Evolutionary conservation across 2,329 filamentous ascomycete genomes (phyloP), one percentile per base, ranked within the genome.

Genomic region (Venturia oleaginea): DNA sequence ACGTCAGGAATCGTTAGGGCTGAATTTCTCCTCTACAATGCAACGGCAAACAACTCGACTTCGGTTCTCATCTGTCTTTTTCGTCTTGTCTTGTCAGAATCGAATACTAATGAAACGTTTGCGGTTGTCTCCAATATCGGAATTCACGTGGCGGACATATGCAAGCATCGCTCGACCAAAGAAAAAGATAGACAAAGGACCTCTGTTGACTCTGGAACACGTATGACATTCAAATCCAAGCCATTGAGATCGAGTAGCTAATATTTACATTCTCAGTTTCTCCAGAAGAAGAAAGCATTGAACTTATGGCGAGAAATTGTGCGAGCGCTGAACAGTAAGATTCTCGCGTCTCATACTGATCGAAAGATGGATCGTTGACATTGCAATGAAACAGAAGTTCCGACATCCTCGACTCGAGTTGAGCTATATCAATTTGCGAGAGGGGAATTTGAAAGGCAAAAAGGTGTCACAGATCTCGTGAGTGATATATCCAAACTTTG

Each of bases 371-470:
- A n/a, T 24, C 11, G 13, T 32, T 30, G 63, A 15, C 19, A n/a
- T n/a, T n/a, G n/a, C 10, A 24, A 51, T 63, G 37, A 11, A 38
- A 27, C 48, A 76, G 75, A 71, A 61, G 72, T 76, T 13, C 75
- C 74, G 2, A 68, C 71, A 5, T 72, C 73, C 4, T 67, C 71
- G 2, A 76, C 75, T 5, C 70, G 74, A 37, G 66, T 69, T 48
- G 80, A 82, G 63, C 78, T 82, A 75, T 72, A 74, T 40, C 70
- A 74, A n/a, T 82, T 79, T 68, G 80, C 80, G 6, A 71, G 79
- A 54, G 72, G 72, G 13, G 80, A 82, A 65, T 82, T 82, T 65
- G 78, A 81, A 68, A 73, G 77, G 60, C 76, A 80, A 64, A 74
- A 72, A 32, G 68, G 76, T 61, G 76, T 81, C 2, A 76, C 76